Conservation (phyloP, 305 asterid genomes). For the Solanum hybrid region DNA sequence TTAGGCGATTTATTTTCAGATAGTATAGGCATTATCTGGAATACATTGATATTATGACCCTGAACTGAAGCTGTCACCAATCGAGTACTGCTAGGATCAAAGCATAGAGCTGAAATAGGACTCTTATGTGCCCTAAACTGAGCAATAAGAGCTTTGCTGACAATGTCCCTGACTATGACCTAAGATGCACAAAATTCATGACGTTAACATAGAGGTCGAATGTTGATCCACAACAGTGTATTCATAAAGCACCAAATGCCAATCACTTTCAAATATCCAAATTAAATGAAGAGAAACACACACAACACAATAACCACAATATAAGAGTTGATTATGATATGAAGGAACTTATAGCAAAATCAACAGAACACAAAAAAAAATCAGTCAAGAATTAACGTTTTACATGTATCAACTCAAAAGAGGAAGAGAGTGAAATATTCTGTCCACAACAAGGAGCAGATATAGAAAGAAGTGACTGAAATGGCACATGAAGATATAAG, state of each 20-base stretch:
- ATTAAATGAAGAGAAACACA: neutral
- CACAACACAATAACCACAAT: neutral
- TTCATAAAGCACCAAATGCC: neutral
- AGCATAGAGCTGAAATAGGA: constrained; percentile 77
- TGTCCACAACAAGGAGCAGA: neutral
- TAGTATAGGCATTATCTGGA: constrained; percentile 48
- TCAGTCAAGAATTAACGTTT: neutral
- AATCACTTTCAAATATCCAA: neutral
- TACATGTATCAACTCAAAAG: neutral
- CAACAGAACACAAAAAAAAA: neutral
- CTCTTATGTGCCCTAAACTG: constrained; percentile 92
- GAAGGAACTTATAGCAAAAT: neutral
- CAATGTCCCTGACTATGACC: constrained; percentile 86
- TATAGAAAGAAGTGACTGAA: neutral
- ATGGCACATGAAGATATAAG: neutral
- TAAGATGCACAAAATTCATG: constrained; percentile 15
- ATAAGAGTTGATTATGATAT: neutral
- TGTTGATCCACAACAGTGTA: neutral
- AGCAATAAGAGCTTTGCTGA: constrained; percentile 53
- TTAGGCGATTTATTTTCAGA: constrained; percentile 26
- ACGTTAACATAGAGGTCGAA: neutral
- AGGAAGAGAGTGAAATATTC: neutral
- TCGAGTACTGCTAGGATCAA: constrained; percentile 80
- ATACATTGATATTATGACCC: constrained; percentile 90
- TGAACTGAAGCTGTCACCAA: constrained; percentile 87